Evolutionary conservation across 805 yeast genomes (phyloP).

Genomic region (Kockiozyma suomiensis): DNA sequence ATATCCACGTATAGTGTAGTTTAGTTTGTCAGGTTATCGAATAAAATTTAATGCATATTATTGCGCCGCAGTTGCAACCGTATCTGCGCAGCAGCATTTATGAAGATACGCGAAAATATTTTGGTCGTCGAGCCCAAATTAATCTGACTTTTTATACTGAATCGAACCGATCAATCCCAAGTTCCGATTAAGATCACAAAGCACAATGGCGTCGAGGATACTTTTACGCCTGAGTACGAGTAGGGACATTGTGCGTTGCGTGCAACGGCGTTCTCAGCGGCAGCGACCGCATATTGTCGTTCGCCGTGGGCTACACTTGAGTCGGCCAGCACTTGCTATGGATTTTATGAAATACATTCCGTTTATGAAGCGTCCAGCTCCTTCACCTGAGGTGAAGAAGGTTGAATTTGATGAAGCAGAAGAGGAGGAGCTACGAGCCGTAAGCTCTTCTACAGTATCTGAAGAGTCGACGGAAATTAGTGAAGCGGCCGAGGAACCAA

Average conservation of each 20-base stretch:
- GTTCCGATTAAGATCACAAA: neutral
- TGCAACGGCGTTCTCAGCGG: neutral
- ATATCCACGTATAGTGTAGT: no score
- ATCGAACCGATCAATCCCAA: neutral
- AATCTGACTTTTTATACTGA: neutral
- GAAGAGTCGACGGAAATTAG: neutral
- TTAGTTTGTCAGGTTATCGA: no score
- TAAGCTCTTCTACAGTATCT: neutral
- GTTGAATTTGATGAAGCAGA: conserved; percentile 21
- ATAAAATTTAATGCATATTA: neutral
- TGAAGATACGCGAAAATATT: neutral
- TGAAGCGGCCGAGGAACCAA: neutral
- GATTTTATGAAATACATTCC: conserved; percentile 7
- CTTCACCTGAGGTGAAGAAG: neutral
- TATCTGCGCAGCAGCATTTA: neutral
- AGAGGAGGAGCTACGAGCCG: conserved; percentile 16
- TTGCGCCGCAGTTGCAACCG: neutral
- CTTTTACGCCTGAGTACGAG: neutral
- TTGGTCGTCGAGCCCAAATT: neutral
- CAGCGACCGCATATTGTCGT: neutral
- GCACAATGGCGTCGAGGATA: conserved; percentile 3
- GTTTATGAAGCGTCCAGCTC: conserved; percentile 4
- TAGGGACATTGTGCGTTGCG: neutral
- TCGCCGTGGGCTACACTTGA: neutral
- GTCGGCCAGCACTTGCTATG: neutral